Evolutionary conservation across 257 asterid genomes (phyloP).

Genomic region (Penstemon newberryi): DNA sequence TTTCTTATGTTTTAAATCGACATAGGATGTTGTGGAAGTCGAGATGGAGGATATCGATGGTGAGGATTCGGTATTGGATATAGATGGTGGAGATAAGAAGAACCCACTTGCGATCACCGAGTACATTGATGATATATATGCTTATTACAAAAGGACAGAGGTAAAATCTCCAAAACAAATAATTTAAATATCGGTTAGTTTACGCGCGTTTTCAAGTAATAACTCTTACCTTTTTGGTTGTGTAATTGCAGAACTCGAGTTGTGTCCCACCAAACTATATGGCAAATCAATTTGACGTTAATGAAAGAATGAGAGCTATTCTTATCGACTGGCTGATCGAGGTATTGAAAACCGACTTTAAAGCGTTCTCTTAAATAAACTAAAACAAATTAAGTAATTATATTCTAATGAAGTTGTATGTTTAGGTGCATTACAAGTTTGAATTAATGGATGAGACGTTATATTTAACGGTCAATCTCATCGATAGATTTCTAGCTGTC

Average conservation of each 20-base stretch:
- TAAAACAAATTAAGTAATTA: not conserved
- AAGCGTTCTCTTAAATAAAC: not conserved
- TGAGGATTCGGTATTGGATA: conserved; percentile 49
- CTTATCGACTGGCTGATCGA: conserved; percentile 94
- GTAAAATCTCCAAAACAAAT: conserved; percentile 28
- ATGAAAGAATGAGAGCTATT: conserved; percentile 88
- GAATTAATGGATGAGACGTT: conserved; percentile 94
- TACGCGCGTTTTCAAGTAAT: not conserved
- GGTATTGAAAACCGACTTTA: conserved; percentile 38
- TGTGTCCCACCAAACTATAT: conserved; percentile 65
- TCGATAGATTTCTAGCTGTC: conserved; percentile 71
- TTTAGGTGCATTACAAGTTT: conserved; percentile 92
- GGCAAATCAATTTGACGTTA: conserved; percentile 65
- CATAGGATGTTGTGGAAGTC: conserved; percentile 39
- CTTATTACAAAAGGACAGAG: conserved; percentile 60
- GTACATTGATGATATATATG: conserved; percentile 60
- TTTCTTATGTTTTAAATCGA: not conserved
- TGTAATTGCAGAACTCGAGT: conserved; percentile 49
- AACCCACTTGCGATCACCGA: conserved; percentile 64
- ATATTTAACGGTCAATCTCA: conserved; percentile 75
- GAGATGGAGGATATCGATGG: conserved; percentile 57
- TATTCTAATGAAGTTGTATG: not conserved
- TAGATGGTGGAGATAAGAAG: conserved; percentile 54
- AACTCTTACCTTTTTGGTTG: not conserved
- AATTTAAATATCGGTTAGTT: not conserved